Conservation (phyloP, 441 rosid genomes). For the Corymbia calophylla region DNA sequence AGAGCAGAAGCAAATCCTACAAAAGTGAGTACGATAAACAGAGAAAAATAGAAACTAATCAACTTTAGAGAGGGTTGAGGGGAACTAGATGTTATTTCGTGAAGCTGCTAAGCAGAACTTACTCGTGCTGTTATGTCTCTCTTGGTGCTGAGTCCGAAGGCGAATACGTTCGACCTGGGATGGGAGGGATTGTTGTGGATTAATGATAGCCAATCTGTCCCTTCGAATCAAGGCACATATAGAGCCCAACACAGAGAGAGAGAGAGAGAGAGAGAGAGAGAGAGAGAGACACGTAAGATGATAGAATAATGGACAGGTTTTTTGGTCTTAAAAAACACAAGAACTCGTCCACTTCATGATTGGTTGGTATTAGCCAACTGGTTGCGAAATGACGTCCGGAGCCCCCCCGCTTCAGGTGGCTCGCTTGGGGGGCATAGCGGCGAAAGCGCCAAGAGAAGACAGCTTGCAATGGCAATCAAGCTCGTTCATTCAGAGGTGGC, state of each 20-base stretch:
- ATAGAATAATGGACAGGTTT: not conserved
- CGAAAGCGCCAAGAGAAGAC: slow-evolving; percentile 5
- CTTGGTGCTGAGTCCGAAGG: not conserved
- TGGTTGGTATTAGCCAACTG: not conserved
- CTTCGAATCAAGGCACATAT: slow-evolving; percentile 6
- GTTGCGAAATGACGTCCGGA: not conserved
- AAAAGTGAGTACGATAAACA: not conserved
- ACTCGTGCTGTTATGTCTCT: not conserved
- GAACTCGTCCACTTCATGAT: not conserved
- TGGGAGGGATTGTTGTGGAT: not conserved
- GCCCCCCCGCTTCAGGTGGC: not conserved
- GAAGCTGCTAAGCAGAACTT: not conserved
- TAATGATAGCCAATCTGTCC: slow-evolving; percentile 6
- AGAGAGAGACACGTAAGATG: not conserved
- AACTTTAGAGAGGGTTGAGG: not conserved
- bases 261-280: not conserved
- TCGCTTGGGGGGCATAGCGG: not conserved
- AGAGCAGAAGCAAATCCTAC: not conserved
- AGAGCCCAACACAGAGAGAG: not conserved
- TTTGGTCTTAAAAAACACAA: not conserved
- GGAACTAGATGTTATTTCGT: not conserved
- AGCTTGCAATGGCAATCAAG: slow-evolving; percentile 22
- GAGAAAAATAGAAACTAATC: not conserved
- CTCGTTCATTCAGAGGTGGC: slow-evolving; percentile 17
- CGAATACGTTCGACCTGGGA: not conserved